Evolutionary conservation across 106 monocot species (phyloP).

Genomic region (Hemerocallis citrina): DNA sequence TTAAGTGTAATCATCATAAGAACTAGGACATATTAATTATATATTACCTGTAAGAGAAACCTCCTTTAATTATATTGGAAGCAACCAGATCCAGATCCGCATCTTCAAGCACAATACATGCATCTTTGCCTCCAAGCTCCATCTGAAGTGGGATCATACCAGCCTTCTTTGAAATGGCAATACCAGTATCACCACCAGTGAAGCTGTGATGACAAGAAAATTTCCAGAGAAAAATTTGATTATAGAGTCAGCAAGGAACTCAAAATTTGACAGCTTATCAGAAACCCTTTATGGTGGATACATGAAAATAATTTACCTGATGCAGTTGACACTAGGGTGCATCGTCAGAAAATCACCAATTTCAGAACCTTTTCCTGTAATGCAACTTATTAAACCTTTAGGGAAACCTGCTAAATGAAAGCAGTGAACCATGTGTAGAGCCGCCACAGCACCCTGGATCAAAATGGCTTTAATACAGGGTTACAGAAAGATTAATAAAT

Average conservation of each 20-base stretch:
- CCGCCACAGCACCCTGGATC: conserved; percentile 86
- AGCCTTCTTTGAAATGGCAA: conserved; percentile 97
- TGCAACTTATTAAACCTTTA: conserved; percentile 82
- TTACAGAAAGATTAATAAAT: background rate
- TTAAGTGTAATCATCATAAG: background rate
- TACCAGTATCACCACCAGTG: conserved; percentile 95
- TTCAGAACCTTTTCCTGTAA: conserved; percentile 98
- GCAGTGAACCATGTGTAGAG: conserved; percentile 96
- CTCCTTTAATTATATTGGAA: conserved; percentile 96
- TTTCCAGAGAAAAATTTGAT: background rate
- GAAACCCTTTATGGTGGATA: too few species aligned
- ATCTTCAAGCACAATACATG: conserved; percentile 95
- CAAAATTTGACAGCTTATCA: too few species aligned
- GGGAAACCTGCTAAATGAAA: conserved; percentile 99
- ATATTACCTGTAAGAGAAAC: conserved; percentile 89
- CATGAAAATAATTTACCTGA: conserved; percentile 51
- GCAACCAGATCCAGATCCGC: conserved; percentile 92
- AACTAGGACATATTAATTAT: background rate
- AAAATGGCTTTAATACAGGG: background rate
- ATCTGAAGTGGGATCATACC: conserved; percentile 98
- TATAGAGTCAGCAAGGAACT: background rate
- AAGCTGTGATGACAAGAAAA: conserved; percentile 34
- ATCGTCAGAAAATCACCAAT: conserved; percentile 99
- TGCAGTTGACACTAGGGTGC: conserved; percentile 96
- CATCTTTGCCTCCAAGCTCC: conserved; percentile 98